phyloP scores from a whole-genome alignment of 2,329 filamentous ascomycete species.

The Verticillium tricorpus region DNA sequence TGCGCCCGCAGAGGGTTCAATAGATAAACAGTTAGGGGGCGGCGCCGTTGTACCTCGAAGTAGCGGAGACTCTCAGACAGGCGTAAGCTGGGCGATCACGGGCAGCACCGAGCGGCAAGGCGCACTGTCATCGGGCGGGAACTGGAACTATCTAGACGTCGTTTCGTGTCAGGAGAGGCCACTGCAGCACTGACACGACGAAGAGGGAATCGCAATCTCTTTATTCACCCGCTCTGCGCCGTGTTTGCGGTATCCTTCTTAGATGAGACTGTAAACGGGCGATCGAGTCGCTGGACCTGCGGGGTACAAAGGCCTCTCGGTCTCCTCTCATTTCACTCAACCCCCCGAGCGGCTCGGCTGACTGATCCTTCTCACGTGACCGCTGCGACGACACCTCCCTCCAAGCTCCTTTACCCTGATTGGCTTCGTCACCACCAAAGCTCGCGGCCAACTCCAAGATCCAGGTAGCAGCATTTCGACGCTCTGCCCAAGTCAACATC shows the following conservation, averaged over 20 bases:
- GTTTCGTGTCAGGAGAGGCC: too few relatives aligned
- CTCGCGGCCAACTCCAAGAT: constrained; percentile 7
- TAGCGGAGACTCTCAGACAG: not conserved
- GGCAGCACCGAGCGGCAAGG: not conserved
- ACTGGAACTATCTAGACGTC: too few relatives aligned
- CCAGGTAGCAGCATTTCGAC: constrained; percentile 8
- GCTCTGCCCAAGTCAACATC: constrained; percentile 8
- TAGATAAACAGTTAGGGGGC: not conserved
- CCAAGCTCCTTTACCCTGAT: constrained; percentile 7
- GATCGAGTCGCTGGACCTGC: not conserved
- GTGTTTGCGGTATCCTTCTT: not conserved
- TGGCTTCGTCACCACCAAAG: constrained; percentile 12
- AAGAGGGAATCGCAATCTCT: not conserved
- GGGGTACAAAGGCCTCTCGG: not conserved
- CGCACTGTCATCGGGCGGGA: too few relatives aligned
- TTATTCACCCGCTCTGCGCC: not conserved
- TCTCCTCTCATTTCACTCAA: not conserved
- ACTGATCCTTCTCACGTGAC: not conserved
- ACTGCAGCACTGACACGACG: not conserved
- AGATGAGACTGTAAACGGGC: not conserved
- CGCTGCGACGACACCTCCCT: not conserved
- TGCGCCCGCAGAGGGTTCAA: not conserved
- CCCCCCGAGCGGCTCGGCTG: not conserved
- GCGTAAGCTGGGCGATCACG: too few relatives aligned
- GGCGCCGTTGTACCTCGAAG: not conserved